Evolutionary conservation across 2,329 filamentous ascomycete species (phyloP).

Genomic region (Ustulina deusta): DNA sequence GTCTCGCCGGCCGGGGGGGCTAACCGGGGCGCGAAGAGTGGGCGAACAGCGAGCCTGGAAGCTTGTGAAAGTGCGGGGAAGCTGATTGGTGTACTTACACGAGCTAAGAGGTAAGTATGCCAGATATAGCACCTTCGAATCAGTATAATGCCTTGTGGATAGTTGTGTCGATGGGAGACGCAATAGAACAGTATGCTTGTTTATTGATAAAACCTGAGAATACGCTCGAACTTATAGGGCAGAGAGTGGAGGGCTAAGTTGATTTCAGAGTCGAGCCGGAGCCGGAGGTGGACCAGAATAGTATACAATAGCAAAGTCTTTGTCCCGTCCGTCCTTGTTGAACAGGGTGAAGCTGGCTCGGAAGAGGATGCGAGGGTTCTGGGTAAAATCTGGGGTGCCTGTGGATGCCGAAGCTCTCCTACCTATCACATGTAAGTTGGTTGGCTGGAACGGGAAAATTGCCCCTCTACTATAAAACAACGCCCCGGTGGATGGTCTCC

Average conservation of each 20-base stretch:
- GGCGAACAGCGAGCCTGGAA: constrained; percentile 32
- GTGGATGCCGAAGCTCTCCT: constrained; percentile 23
- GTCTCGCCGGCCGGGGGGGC: constrained; percentile 43
- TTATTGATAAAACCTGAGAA: neutral
- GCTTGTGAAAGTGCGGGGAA: constrained; percentile 53
- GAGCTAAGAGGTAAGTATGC: neutral
- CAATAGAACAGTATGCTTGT: neutral
- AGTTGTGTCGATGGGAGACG: too few species aligned
- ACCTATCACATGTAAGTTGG: constrained; percentile 37
- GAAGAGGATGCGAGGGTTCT: neutral
- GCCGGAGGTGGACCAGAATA: constrained; percentile 13
- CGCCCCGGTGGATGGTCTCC: constrained; percentile 2
- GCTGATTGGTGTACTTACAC: constrained; percentile 5
- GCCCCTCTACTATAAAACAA: constrained; percentile 14
- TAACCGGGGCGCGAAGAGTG: constrained; percentile 31
- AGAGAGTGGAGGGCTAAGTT: neutral
- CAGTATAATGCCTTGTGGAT: too few species aligned
- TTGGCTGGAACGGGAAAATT: constrained; percentile 27
- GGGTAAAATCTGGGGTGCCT: constrained; percentile 23
- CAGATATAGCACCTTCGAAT: too few species aligned
- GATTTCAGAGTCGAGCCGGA: neutral
- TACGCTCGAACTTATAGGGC: neutral
- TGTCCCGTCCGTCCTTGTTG: neutral
- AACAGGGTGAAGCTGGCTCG: constrained; percentile 17
- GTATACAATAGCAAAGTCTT: constrained; percentile 4